Evolutionary conservation across 177 flowering plant genomes (phyloP), one percentile per base, ranked within the genome.

Genomic region (Vitis hybrid): DNA sequence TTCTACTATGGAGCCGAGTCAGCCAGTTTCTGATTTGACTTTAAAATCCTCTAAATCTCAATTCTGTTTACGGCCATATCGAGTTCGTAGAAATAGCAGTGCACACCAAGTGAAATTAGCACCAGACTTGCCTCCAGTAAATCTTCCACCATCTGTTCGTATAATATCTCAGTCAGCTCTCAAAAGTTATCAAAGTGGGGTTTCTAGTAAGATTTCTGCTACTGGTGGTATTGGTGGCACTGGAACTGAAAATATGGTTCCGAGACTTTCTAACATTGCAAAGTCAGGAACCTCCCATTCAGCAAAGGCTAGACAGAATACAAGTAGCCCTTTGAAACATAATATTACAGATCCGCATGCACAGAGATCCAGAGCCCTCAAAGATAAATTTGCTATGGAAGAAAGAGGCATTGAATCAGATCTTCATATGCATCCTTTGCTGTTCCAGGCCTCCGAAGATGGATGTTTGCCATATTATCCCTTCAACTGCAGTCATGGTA

Each of bases 131-230:
- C 98, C 99, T 70, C 96, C 97, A 49, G 93, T 95, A 58, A 91
- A 93, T 80, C 98, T 95, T 71, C 99, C 98, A 39, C 88, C 93
- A 65, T 84, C 96, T 75, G 99, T 91, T 66, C 94, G 97, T 64
- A 79, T 95, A 56, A 86, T 95, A 71, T 82, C 99, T 19, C 91
- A 88, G 70, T 85, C 97, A 17, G 89, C 87, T 71, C 81, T 92
- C 60, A 80, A 78, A 78, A 85, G 66, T 63, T 80, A 74, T 67
- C 81, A 76, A 11, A 70, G 32, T 73, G 87, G 74, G 52, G 58
- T 81, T 60, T 72, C 85, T 55, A 39, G 72, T 2, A 79, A 70
- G 74, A 67, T 39, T 72, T 52, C 77, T 72, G 73, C 64, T 68
- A 23, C 72, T 71, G 72, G 70, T 18, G 34, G 51, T 48, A 50